A percentile compares a stretch with the other conserved stretches of the same genome.
These are phyloP conservation scores for Solanum gracilifrons DNA, from an alignment of 257 asterid genomes.

Conservation along the genomic window DNA sequence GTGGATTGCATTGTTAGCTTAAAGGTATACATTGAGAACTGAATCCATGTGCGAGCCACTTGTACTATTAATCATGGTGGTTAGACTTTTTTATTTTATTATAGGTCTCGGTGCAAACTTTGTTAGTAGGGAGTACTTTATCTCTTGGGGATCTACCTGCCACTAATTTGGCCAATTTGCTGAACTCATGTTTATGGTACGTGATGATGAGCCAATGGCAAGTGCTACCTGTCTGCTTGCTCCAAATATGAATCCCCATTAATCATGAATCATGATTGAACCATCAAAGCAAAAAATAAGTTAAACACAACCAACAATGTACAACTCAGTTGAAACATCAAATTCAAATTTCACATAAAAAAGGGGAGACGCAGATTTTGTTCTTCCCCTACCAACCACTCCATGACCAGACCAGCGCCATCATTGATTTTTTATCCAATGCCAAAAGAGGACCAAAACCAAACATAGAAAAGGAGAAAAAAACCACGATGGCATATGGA, in stretches of 20 bases:
- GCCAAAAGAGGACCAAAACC: neutral
- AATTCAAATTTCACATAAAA: neutral
- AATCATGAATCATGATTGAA: neutral
- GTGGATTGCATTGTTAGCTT: neutral
- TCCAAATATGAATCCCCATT: neutral
- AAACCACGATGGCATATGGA: neutral
- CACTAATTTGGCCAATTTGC: neutral
- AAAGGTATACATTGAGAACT: neutral
- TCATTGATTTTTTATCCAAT: neutral
- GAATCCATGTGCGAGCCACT: neutral
- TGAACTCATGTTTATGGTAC: too few species aligned
- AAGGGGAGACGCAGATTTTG: neutral
- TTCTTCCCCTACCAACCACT: neutral
- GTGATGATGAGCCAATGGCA: too few species aligned
- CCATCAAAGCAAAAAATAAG: neutral
- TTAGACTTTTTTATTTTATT: neutral
- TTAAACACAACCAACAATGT: neutral
- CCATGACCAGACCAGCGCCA: neutral
- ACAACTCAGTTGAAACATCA: neutral
- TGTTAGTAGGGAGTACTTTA: neutral
- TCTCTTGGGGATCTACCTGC: neutral
- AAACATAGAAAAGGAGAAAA: neutral
- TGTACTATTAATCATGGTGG: neutral
- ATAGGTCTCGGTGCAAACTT: neutral
- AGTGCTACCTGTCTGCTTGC: neutral